These are phyloP conservation scores for Camillea tinctor DNA, from an alignment of 2,329 filamentous ascomycete species.

Conservation along the genomic window DNA sequence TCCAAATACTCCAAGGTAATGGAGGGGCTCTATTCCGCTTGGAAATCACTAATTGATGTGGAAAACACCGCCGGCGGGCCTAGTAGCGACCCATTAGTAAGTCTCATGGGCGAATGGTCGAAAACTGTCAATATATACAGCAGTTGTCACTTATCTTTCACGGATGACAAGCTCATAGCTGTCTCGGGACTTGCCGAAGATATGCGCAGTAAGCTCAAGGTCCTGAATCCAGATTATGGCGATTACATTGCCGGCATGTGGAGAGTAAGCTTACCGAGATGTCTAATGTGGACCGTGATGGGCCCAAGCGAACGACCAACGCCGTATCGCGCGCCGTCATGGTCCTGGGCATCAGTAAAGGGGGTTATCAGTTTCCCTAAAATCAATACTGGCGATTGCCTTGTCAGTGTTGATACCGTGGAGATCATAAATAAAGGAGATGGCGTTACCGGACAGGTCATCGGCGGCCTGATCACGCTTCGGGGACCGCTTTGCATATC, in stretches of 20 bases:
- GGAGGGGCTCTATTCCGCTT: neutral
- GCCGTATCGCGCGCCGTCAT: slow-evolving; percentile 20
- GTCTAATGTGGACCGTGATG: slow-evolving; percentile 11
- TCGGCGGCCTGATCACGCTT: neutral
- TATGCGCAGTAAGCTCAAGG: slow-evolving; percentile 7
- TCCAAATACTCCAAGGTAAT: neutral
- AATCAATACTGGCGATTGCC: neutral
- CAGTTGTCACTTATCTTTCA: slow-evolving; percentile 8
- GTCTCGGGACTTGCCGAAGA: slow-evolving; percentile 18
- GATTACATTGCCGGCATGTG: slow-evolving; percentile 17
- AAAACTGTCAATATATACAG: slow-evolving; percentile 7
- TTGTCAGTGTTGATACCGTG: neutral
- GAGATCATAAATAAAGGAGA: neutral
- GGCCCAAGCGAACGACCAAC: neutral
- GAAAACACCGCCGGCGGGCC: neutral
- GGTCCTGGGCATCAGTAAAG: slow-evolving; percentile 22
- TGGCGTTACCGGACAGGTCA: neutral
- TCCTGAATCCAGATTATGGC: neutral
- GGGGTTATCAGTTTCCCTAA: slow-evolving; percentile 7
- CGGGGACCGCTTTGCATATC: neutral
- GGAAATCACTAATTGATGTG: neutral
- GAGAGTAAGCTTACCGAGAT: slow-evolving; percentile 9
- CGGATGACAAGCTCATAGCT: slow-evolving; percentile 20
- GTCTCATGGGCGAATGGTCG: slow-evolving; percentile 1
- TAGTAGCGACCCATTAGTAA: neutral